Conservation (phyloP, 139 green algal species). For the Closterium sp. region DNA sequence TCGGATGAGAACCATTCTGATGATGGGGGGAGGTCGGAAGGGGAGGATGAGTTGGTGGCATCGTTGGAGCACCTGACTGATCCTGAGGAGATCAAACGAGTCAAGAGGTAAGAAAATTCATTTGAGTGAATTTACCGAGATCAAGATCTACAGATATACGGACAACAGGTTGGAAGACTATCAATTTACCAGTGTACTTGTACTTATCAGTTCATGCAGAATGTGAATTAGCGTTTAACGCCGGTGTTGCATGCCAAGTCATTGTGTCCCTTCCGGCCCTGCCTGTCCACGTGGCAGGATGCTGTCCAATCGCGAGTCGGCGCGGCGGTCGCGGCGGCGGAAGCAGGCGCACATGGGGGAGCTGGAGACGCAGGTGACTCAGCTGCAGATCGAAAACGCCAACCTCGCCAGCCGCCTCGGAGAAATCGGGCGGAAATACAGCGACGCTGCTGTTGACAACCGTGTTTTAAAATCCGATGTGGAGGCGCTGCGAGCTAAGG, state of each 20-base stretch:
- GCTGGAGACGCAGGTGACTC: conserved; percentile 46
- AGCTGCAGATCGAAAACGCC: conserved; percentile 47
- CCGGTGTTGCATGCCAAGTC: not conserved
- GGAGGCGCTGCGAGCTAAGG: conserved; percentile 43
- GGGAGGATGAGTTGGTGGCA: conserved; percentile 32
- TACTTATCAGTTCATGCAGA: no score
- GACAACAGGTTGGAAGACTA: no score
- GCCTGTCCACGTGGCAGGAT: not conserved
- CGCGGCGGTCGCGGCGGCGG: conserved; percentile 32
- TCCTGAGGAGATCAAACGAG: conserved; percentile 33
- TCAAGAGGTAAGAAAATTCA: conserved; percentile 6
- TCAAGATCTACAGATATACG: no score
- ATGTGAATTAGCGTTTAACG: no score
- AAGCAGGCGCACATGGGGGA: conserved; percentile 53
- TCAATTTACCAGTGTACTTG: no score
- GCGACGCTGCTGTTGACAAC: conserved; percentile 47
- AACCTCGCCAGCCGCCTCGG: conserved; percentile 36
- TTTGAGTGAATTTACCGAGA: no score
- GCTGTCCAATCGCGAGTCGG: no score
- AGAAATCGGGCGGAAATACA: conserved; percentile 52
- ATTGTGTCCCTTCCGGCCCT: not conserved
- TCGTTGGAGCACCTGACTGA: conserved; percentile 33
- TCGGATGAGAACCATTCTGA: conserved; percentile 17
- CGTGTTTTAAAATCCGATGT: conserved; percentile 39
- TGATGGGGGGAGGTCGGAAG: conserved; percentile 15